Evolutionary conservation across 1,139 yeast genomes (phyloP).

Genomic region (Diutina sp.): DNA sequence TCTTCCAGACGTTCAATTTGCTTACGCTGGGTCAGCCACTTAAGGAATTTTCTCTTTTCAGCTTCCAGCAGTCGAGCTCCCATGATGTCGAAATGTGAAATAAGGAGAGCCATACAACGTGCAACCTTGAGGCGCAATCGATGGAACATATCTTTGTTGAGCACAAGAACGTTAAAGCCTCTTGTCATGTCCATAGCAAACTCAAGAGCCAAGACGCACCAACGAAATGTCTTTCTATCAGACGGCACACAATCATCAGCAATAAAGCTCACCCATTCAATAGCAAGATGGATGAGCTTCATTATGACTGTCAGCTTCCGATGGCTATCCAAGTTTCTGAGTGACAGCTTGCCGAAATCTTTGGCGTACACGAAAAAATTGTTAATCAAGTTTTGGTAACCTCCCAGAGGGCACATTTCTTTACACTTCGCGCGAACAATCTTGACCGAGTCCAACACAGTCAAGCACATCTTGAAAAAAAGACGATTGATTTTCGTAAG

Average conservation of each 20-base stretch:
- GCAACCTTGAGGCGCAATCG: conserved; percentile 75
- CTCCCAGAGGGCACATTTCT: conserved; percentile 31
- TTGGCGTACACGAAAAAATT: conserved; percentile 69
- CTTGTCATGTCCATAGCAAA: conserved; percentile 93
- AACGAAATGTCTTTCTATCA: conserved; percentile 79
- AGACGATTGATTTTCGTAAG: conserved; percentile 53
- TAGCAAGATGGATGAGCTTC: conserved; percentile 61
- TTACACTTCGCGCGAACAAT: conserved; percentile 35
- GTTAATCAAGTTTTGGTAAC: conserved; percentile 61
- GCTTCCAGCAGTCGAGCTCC: conserved; percentile 92
- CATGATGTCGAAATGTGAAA: conserved; percentile 95
- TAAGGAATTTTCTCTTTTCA: conserved; percentile 42
- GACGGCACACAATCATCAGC: conserved; percentile 94
- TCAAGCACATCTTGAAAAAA: conserved; percentile 57
- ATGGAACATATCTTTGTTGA: conserved; percentile 67
- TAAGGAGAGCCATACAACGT: conserved; percentile 84
- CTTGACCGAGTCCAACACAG: conserved; percentile 53
- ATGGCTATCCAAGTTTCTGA: conserved; percentile 49
- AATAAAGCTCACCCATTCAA: conserved; percentile 86
- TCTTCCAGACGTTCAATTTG: conserved; percentile 40
- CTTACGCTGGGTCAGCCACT: conserved; percentile 37
- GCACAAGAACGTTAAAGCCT: conserved; percentile 76
- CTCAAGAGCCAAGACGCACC: conserved; percentile 94
- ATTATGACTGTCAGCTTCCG: conserved; percentile 60
- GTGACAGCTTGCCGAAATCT: conserved; percentile 70